Base-by-base conservation (phyloP, 805 yeast genomes). In the Myxozyma monticola region DNA sequence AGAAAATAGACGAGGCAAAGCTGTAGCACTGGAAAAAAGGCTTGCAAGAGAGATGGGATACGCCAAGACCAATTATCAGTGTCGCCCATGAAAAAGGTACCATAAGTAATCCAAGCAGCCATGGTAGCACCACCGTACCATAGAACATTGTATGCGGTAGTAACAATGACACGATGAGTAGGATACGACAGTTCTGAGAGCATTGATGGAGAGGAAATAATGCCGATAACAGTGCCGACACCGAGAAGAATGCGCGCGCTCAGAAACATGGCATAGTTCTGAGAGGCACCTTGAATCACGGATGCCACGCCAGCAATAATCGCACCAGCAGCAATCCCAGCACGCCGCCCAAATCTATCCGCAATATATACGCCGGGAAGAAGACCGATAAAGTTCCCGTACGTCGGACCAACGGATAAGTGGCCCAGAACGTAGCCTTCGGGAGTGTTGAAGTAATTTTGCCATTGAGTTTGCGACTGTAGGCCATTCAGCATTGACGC, bases 101-200 rank as follows among this genome's bases (percentile, higher is more conserved):
- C 82, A 55, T 68, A 76, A 2, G 79, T 69, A 42, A 73, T 71
- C 77, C 79, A 74, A 24, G 79, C 76, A 7, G 81, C 77, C 40
- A 78, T 62, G 48, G 76, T 61, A n/a, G 80, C 79, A 42, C 82
- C 82, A 37, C 75, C 60, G 58, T 76, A 76, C 80, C 79, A 76
- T 48, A 73, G 71, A 21, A 49, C 69, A 61, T 78, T 78, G 65
- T 71, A 78, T 45, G 71, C 65, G n/a, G 78, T 69, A 29, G 79
- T 74, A 37, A 68, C 57, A 28, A 67, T 62, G 35, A 69, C 67
- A 60, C 79, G 65, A 42, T 72, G 75, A 1, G 72, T 56, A 20
- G 83, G 83, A 57, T 67, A 78, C 1, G 80, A 63, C 15, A 78
- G 54, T 57, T 79, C 83, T 2, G 80, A 30, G 17, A 36, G 21